Evolutionary conservation across 176 grass and related monocot genomes (phyloP), one percentile per base, ranked within the genome.

Genomic region (Ensete ventricosum): DNA sequence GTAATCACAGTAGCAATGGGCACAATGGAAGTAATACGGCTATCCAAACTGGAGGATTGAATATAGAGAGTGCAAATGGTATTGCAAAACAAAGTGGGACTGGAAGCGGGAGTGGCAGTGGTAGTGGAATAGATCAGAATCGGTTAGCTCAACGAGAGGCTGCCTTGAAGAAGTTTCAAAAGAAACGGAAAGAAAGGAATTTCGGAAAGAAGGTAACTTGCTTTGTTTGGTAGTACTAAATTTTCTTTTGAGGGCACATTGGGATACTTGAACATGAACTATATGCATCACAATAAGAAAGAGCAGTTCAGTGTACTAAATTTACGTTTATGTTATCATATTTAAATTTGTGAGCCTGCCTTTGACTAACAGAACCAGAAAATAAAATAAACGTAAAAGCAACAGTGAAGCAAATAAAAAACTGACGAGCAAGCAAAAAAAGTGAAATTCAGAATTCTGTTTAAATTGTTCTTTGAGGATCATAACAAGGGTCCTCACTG

Each of bases 181-280:
- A 82, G 68, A 97, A 97, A 81, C 86, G 78, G 70, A 97, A 91
- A 80, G 82, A 83, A 43, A 82, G 90, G 1, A 93, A 89, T 82
- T 97, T 93, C 5, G 89, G 87, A 11, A 93, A 93, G 77, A 93
- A 93, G 93, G 93, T 97, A 84, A 9, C n/a, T 57, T 29, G 26
- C 79, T 85, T 75, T 88, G 22, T 52, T 53, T 26, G 22, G 19
- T 73, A 51, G 26, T 71, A 52, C 55, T 51, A 58, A 54, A 9
- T 76, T 81, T 71, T 23, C 14, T 59, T 76, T 75, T 0, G 17
- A 59, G 16, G 81, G 50, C 73, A 75, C 68, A 58, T 55, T 72
- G 19, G 62, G 14, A 17, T 53, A 71, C 20, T 87, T 72, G 55
- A 59, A 59, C 55, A 59, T n/a, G 55, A 59, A 59, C 17, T 19